A percentile compares a stretch with the other conserved stretches of the same genome.
These are phyloP conservation scores for Brettanomyces anomalus DNA, from an alignment of 805 yeast species.

Conservation along the genomic window DNA sequence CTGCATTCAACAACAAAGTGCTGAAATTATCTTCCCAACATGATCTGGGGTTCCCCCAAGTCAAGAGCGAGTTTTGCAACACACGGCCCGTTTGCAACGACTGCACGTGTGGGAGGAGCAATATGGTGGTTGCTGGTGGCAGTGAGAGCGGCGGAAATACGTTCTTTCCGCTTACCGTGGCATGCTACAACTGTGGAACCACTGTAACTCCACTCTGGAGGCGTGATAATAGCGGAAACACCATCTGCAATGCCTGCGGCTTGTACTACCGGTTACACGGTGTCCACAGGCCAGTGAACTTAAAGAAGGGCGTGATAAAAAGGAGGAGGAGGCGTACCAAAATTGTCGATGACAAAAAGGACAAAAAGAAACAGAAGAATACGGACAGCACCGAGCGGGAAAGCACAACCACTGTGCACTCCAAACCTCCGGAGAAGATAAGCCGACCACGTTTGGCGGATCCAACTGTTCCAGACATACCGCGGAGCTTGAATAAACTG, in stretches of 20 bases:
- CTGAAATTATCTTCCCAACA: not conserved
- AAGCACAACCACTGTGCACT: not conserved
- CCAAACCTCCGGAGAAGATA: not conserved
- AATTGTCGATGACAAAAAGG: too few species aligned
- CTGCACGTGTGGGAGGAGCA: not conserved
- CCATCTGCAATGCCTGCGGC: conserved; percentile 92
- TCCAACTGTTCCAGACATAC: not conserved
- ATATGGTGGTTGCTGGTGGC: not conserved
- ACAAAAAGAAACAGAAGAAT: not conserved
- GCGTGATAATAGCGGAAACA: conserved; percentile 68
- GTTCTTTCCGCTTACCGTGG: conserved; percentile 38
- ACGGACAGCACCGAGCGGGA: not conserved
- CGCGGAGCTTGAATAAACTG: not conserved
- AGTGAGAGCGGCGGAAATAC: not conserved
- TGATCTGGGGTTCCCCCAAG: too few species aligned
- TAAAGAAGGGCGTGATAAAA: conserved; percentile 67
- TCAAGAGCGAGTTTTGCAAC: too few species aligned
- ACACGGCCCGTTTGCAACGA: not conserved
- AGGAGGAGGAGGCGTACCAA: conserved; percentile 48
- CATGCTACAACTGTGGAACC: conserved; percentile 77
- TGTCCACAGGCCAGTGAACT: conserved; percentile 36
- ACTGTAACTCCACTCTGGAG: conserved; percentile 91
- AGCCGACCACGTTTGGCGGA: not conserved
- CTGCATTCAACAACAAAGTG: conserved; percentile 69
- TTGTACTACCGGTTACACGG: conserved; percentile 84